Percentiles rank a stretch among this genome's conserved stretches.
phyloP scores from a whole-genome alignment of 805 yeast species.

The Candida silvicultrix region DNA sequence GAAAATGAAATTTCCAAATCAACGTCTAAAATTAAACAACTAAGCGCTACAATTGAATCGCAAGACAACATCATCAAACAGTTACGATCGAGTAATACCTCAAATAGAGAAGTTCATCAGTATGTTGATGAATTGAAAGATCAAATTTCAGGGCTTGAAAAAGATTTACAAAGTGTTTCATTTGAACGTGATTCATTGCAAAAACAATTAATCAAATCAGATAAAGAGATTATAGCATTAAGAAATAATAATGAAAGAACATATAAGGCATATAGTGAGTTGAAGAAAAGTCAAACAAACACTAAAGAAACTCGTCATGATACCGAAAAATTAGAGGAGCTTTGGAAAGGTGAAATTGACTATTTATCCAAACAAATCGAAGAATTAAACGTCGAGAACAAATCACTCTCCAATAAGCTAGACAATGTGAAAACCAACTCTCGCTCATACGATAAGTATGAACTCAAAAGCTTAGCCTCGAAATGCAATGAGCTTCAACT shows the following conservation, averaged over 20 bases:
- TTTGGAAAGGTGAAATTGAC: constrained; percentile 26
- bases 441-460: constrained; percentile 28
- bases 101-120: neutral
- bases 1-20: neutral
- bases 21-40: neutral
- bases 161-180: constrained; percentile 18
- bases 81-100: neutral
- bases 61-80: constrained; percentile 6
- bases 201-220: constrained; percentile 13
- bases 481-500: constrained; percentile 28
- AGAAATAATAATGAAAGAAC: constrained; percentile 26
- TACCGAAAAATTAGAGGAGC: constrained; percentile 3
- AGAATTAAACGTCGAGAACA: constrained; percentile 29
- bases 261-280: constrained; percentile 16
- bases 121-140: neutral
- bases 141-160: constrained; percentile 10
- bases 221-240: constrained; percentile 18
- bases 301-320: neutral
- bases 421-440: constrained; percentile 22
- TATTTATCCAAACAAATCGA: constrained; percentile 26
- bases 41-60: neutral
- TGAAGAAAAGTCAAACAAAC: constrained; percentile 5
- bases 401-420: constrained; percentile 29
- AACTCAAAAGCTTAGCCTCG: constrained; percentile 30
- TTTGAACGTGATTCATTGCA: constrained; percentile 22